Conservation (phyloP, 2,329 filamentous ascomycete species). For the Aspergillus costaricaensis region DNA sequence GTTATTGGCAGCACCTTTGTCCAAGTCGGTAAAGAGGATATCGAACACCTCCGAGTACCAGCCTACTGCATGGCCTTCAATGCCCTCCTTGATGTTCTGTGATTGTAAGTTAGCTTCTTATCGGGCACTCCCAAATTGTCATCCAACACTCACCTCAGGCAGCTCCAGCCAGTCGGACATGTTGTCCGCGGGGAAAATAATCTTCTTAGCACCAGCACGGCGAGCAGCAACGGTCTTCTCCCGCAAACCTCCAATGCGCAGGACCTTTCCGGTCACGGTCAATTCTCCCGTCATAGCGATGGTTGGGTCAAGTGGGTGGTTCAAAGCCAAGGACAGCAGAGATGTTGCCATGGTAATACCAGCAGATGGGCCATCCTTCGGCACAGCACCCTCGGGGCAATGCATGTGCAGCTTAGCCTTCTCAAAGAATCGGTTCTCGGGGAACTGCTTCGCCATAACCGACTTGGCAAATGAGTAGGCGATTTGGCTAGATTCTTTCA, state of each 20-base stretch:
- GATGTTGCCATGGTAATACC: slow-evolving; percentile 99
- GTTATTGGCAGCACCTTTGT: slow-evolving; percentile 70
- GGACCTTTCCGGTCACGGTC: slow-evolving; percentile 93
- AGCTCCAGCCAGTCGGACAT: slow-evolving; percentile 96
- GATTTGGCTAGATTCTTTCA: slow-evolving; percentile 96
- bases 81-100: slow-evolving; percentile 96
- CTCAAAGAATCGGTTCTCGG: slow-evolving; percentile 93
- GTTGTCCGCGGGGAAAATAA: slow-evolving; percentile 95
- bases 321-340: slow-evolving; percentile 79
- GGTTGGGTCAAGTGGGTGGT: slow-evolving; percentile 75
- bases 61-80: slow-evolving; percentile 84
- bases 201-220: slow-evolving; percentile 85
- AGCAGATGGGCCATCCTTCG: slow-evolving; percentile 88
- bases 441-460: slow-evolving; percentile 79
- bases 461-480: slow-evolving; percentile 96
- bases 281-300: slow-evolving; percentile 98
- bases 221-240: slow-evolving; percentile 98
- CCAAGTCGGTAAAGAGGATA: slow-evolving; percentile 80
- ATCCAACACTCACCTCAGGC: slow-evolving; percentile 72
- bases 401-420: slow-evolving; percentile 94
- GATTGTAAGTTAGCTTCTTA: slow-evolving; percentile 16
- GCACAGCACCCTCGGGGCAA: slow-evolving; percentile 93
- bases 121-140: slow-evolving; percentile 11
- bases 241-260: slow-evolving; percentile 87
- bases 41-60: slow-evolving; percentile 97